These are phyloP conservation scores for Backusella circina DNA, from an alignment of 192 early-diverging fungal species.

Conservation along the genomic window DNA sequence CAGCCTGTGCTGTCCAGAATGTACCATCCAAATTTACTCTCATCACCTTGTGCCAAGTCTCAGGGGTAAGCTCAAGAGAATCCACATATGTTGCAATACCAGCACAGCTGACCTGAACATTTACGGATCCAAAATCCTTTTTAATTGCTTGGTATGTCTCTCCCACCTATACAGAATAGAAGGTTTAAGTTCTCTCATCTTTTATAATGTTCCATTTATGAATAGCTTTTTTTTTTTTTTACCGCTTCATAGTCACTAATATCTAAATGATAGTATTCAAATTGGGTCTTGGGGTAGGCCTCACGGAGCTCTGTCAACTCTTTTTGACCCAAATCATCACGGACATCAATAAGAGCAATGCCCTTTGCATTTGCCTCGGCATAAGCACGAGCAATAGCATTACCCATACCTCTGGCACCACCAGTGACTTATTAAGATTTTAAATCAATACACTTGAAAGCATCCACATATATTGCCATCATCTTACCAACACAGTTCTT, in stretches of 20 bases:
- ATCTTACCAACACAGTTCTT: background rate
- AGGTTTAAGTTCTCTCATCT: background rate
- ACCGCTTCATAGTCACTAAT: constrained; percentile 6
- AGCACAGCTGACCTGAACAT: constrained; percentile 22
- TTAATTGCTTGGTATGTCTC: background rate
- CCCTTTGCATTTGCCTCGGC: constrained; percentile 4
- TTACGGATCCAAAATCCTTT: constrained; percentile 10
- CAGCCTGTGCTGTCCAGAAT: constrained; percentile 24
- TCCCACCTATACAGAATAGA: background rate
- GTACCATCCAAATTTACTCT: constrained; percentile 23
- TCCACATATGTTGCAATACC: constrained; percentile 15
- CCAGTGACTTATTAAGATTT: constrained; percentile 8
- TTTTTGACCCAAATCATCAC: constrained; percentile 14
- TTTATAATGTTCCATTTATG: background rate
- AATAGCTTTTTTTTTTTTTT: too few relatives aligned
- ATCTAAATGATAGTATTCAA: constrained; percentile 16
- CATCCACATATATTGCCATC: too few relatives aligned
- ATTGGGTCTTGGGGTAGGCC: background rate
- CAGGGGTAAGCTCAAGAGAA: constrained; percentile 7
- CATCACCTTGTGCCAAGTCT: constrained; percentile 21
- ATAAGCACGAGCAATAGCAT: constrained; percentile 16
- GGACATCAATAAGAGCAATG: constrained; percentile 12
- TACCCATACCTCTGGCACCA: constrained; percentile 13
- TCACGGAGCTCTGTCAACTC: background rate
- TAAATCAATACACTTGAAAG: too few relatives aligned